Evolutionary conservation across 164 flowering plant species (phyloP), one percentile per base, ranked within the genome.

Genomic region (Kalanchoe fedtschenkoi): DNA sequence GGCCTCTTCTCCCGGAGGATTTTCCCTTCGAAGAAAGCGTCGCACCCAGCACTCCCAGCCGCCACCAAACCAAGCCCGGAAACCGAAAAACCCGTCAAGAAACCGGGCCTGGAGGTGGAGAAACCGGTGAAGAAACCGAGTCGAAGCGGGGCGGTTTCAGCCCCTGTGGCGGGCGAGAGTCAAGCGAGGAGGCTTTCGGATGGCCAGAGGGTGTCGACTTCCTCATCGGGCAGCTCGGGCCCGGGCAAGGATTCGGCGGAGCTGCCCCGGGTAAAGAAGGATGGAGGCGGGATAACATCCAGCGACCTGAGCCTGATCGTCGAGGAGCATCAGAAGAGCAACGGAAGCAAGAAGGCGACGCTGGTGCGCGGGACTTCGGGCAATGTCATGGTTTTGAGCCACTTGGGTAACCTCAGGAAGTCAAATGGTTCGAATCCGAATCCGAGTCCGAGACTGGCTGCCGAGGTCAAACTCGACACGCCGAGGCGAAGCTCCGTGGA

Each of bases 341-440:
- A 62, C 37, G 72, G 66, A 42, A 57, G 60, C 29, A 69, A 63
- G 65, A 51, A 59, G 34, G 68, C 60, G 62, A 26, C 69, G 10
- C 68, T 68, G 0, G 65, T 65, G 60, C 69, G 76, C n/a, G 73
- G 71, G 4, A 65, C 73, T 60, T 66, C 79, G 0, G 70, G 74
- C 30, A 74, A 73, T 51, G 57, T 68, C 34, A 61, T 73, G 79
- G 69, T 67, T 16, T 38, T 30, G 35, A 74, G 80, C 66, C 66
- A 67, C 0, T 55, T 81, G 63, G 79, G 83, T 21, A 81, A 76
- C 67, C 57, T 61, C 3, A 5, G 67, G 71, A 41, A 43, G 46
- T 4, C 17, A 22, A 24, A 39, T 33, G 29, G 9, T 37, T 1
- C 3, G 1, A 68, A 21, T 21, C 26, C 63, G 11, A 46, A 2